phyloP scores from a whole-genome alignment of 306 rosid species.

The Quercus alba region DNA sequence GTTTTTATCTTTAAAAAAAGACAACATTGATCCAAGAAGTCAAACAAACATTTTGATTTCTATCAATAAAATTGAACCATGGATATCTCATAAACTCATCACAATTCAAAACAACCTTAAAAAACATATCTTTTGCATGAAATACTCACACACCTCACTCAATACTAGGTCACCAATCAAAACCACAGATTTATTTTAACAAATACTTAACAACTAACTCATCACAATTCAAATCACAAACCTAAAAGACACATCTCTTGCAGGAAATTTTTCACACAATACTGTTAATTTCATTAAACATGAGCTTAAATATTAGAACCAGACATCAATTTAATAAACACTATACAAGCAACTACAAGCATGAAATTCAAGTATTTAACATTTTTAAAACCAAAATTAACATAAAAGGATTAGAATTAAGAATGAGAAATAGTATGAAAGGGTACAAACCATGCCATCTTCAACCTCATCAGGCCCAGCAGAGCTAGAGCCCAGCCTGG shows the following conservation, averaged over 20 bases:
- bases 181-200: neutral
- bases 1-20: neutral
- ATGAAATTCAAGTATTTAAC: neutral
- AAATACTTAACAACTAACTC: neutral
- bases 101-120: neutral
- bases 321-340: too few relatives aligned
- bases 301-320: too few relatives aligned
- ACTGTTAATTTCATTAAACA: too few relatives aligned
- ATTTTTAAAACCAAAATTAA: neutral
- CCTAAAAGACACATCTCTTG: too few relatives aligned
- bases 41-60: neutral
- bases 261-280: too few relatives aligned
- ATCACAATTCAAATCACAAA: neutral
- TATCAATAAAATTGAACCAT: neutral
- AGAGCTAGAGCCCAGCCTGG: conserved; percentile 85
- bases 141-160: neutral
- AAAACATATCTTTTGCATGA: neutral
- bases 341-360: neutral
- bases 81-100: neutral
- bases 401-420: neutral
- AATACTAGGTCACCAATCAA: neutral
- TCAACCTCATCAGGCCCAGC: conserved; percentile 89
- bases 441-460: conserved; percentile 99
- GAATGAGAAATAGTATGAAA: conserved; percentile 48
- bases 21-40: neutral